Evolutionary conservation across 1,284 basidiomycete species (phyloP).

Genomic region (Cerrena zonata): DNA sequence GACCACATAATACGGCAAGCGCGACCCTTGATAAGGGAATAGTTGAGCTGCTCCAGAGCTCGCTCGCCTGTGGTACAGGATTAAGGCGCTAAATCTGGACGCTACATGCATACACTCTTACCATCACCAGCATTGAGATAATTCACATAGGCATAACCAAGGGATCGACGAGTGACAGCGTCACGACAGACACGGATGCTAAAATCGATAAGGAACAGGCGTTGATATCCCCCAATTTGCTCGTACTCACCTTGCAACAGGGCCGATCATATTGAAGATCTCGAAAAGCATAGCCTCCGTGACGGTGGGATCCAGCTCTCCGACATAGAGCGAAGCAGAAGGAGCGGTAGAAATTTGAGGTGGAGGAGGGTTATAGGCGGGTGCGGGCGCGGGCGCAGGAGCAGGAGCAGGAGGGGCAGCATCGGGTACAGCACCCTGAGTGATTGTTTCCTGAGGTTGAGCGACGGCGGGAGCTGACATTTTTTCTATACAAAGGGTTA

Average conservation of each 20-base stretch:
- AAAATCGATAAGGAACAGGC: conserved; percentile 10
- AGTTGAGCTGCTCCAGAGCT: conserved; percentile 98
- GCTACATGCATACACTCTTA: conserved; percentile 30
- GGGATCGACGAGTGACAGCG: conserved; percentile 97
- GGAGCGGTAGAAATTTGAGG: conserved; percentile 57
- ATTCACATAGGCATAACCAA: conserved; percentile 99
- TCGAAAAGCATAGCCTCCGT: conserved; percentile 99
- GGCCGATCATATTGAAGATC: conserved; percentile 99
- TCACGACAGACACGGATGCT: conserved; percentile 99
- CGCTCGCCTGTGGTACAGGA: conserved; percentile 68
- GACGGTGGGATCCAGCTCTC: conserved; percentile 95
- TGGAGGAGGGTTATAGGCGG: conserved; percentile 54
- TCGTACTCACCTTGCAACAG: conserved; percentile 78
- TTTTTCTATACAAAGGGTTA: conserved; percentile 39
- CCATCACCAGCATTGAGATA: conserved; percentile 95
- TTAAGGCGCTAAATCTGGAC: conserved; percentile 9
- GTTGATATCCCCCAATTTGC: no score
- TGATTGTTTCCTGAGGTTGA: conserved; percentile 23
- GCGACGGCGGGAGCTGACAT: conserved; percentile 54
- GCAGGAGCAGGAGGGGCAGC: conserved; percentile 22
- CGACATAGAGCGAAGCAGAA: conserved; percentile 95
- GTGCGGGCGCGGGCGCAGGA: conserved; percentile 39
- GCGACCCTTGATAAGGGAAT: conserved; percentile 96
- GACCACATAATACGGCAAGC: conserved; percentile 99
- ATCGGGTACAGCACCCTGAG: not conserved